Evolutionary conservation across 2,329 filamentous ascomycete genomes (phyloP), one percentile per base, ranked within the genome.

Genomic region (Hymenoscyphus fructigenus): DNA sequence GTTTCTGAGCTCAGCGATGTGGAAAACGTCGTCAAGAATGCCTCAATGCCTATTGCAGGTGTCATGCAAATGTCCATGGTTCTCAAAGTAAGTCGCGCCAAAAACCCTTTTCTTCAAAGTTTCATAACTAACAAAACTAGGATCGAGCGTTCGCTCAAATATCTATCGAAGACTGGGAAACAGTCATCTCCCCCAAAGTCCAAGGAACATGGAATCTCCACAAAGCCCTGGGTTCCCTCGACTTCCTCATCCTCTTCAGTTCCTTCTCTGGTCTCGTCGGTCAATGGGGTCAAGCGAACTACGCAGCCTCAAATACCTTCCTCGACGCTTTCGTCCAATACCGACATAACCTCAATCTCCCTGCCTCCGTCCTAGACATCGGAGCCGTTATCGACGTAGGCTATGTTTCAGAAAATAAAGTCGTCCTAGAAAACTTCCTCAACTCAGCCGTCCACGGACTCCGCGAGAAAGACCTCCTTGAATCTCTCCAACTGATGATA

Each of bases 221-320:
- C 38, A 29, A 68, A 12, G 38, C 63, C 4, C 59, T 67, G 1
- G 26, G 61, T 1, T 61, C 61, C 7, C 67, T 80, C 9, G 78
- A 79, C 57, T 81, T 80, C 66, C 78, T 80, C 68, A 65, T 80
- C 34, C 61, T 50, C 6, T 47, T 50, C 34, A 47, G 36, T 17
- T 60, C 58, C 38, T 20, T 60, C 36, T 28, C 36, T 26, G 58
- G 58, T 50, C n/a, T 38, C 5, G 23, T 60, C 0, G 58, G 58
- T 0, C 26, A 60, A n/a, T 15, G 26, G 15, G 58, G 58, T 3
- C 58, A 60, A 47, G 58, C 58, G 14, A 60, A 60, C 29, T 79
- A 79, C 59, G 72, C 74, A 9, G 72, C 75, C 0, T 77, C 67
- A 0, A 77, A 77, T 56, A 72, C 71, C 0, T 79, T 74, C 56